phyloP scores from a whole-genome alignment of 2,329 filamentous ascomycete species.

The Cordyceps farinosa region DNA sequence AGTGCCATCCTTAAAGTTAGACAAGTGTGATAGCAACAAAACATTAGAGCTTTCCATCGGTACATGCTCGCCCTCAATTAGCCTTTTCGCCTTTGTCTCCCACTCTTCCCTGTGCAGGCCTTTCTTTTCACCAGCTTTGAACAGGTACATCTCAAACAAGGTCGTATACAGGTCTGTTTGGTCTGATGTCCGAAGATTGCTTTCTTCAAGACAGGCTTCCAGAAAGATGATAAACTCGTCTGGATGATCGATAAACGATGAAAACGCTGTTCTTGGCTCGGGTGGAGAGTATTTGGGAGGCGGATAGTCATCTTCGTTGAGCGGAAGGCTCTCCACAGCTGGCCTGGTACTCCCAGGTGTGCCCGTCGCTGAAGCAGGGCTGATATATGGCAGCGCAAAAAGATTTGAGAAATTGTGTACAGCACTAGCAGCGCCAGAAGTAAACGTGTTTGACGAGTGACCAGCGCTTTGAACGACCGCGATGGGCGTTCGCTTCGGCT shows the following conservation, averaged over 20 bases:
- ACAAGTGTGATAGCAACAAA: slow-evolving; percentile 84
- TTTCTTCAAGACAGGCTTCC: slow-evolving; percentile 76
- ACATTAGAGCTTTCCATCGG: slow-evolving; percentile 95
- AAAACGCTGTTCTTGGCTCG: slow-evolving; percentile 84
- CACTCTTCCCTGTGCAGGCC: slow-evolving; percentile 67
- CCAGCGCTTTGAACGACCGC: slow-evolving; percentile 35
- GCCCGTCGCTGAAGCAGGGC: slow-evolving; percentile 46
- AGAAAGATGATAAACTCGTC: slow-evolving; percentile 90
- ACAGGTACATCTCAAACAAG: slow-evolving; percentile 95
- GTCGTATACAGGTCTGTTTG: slow-evolving; percentile 89
- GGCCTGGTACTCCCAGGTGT: slow-evolving; percentile 50
- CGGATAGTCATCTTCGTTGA: slow-evolving; percentile 45
- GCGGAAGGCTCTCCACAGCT: slow-evolving; percentile 46
- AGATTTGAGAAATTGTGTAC: slow-evolving; percentile 83
- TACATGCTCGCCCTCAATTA: slow-evolving; percentile 76
- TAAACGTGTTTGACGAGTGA: slow-evolving; percentile 42
- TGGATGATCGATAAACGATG: slow-evolving; percentile 91
- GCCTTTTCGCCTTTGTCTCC: slow-evolving; percentile 84
- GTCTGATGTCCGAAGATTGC: slow-evolving; percentile 67
- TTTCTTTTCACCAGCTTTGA: slow-evolving; percentile 76
- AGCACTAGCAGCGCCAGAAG: slow-evolving; percentile 64
- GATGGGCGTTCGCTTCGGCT: slow-evolving; percentile 61
- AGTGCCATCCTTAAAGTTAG: slow-evolving; percentile 84
- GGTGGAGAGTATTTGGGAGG: slow-evolving; percentile 69
- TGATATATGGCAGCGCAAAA: slow-evolving; percentile 83